Percentiles rank a stretch among this genome's conserved stretches.
These are phyloP conservation scores for Cytidiella melzeri DNA, from an alignment of 768 basidiomycete species.

Conservation along the genomic window DNA sequence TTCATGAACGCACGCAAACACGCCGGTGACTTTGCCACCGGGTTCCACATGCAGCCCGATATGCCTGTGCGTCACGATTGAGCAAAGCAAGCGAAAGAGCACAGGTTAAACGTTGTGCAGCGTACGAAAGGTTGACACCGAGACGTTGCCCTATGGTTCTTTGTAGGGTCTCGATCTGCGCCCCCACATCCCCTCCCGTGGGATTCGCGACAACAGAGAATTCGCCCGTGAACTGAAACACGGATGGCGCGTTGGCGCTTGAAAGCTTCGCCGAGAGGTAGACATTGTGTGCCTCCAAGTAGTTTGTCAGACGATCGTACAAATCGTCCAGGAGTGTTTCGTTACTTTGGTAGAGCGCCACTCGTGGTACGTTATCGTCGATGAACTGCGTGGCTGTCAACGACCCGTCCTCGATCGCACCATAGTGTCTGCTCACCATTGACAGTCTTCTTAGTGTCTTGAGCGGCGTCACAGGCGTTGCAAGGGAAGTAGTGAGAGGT, in stretches of 20 bases:
- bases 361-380: neutral
- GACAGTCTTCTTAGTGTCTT: neutral
- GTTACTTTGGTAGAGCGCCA: constrained; percentile 17
- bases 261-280: constrained; percentile 14
- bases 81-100: neutral
- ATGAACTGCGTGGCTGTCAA: neutral
- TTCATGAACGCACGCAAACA: constrained; percentile 29
- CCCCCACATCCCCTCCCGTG: constrained; percentile 22
- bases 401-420: neutral
- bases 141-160: constrained; percentile 20
- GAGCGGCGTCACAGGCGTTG: neutral
- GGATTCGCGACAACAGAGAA: constrained; percentile 42
- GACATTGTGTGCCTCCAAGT: constrained; percentile 15
- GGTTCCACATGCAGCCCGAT: constrained; percentile 3
- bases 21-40: constrained; percentile 28
- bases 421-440: neutral
- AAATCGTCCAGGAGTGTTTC: constrained; percentile 12
- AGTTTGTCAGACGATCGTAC: constrained; percentile 13
- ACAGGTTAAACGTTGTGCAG: neutral
- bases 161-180: constrained; percentile 17
- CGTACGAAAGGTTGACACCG: constrained; percentile 30
- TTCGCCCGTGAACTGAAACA: constrained; percentile 46
- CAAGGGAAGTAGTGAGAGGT: neutral
- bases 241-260: constrained; percentile 3
- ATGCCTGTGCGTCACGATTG: neutral